These are phyloP conservation scores for Colletotrichum tabaci DNA, from an alignment of 2,329 filamentous ascomycete species.

Conservation along the genomic window DNA sequence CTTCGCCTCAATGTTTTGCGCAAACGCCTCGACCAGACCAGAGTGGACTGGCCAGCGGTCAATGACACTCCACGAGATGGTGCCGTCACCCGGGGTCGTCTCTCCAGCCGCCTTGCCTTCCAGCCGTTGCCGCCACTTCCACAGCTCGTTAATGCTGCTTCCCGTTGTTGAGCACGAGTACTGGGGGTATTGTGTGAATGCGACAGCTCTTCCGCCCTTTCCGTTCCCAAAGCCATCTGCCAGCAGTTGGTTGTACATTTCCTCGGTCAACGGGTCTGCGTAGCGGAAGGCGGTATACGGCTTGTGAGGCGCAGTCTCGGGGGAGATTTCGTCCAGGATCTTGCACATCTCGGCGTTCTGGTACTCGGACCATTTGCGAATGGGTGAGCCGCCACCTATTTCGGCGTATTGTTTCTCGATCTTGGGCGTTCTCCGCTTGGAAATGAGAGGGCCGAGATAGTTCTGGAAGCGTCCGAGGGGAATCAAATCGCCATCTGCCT, in stretches of 20 bases:
- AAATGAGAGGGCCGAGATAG: slow-evolving; percentile 91
- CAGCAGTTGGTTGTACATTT: slow-evolving; percentile 88
- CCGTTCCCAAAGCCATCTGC: slow-evolving; percentile 92
- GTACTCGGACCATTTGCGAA: slow-evolving; percentile 97
- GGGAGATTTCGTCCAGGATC: slow-evolving; percentile 90
- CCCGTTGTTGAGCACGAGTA: slow-evolving; percentile 99
- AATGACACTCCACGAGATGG: slow-evolving; percentile 96
- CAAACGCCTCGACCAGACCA: slow-evolving; percentile 92
- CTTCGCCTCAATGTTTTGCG: slow-evolving; percentile 90
- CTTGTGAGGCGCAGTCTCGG: slow-evolving; percentile 95
- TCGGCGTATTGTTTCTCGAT: slow-evolving; percentile 96
- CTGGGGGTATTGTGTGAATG: slow-evolving; percentile 98
- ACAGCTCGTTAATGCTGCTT: slow-evolving; percentile 95
- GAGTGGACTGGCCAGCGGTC: slow-evolving; percentile 96
- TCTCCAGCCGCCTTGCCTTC: slow-evolving; percentile 79
- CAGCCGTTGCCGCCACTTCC: slow-evolving; percentile 94
- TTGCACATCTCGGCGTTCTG: slow-evolving; percentile 98
- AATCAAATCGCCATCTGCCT: slow-evolving; percentile 95
- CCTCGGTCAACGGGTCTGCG: slow-evolving; percentile 91
- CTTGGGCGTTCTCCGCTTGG: slow-evolving; percentile 90
- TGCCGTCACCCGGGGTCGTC: slow-evolving; percentile 70
- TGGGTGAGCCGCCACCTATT: slow-evolving; percentile 97
- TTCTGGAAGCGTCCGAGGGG: slow-evolving; percentile 93
- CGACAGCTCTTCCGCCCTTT: slow-evolving; percentile 92
- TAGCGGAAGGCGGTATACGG: slow-evolving; percentile 98